Evolutionary conservation across 2,329 filamentous ascomycete species (phyloP).

Genomic region (Sordariomycetes sp.): DNA sequence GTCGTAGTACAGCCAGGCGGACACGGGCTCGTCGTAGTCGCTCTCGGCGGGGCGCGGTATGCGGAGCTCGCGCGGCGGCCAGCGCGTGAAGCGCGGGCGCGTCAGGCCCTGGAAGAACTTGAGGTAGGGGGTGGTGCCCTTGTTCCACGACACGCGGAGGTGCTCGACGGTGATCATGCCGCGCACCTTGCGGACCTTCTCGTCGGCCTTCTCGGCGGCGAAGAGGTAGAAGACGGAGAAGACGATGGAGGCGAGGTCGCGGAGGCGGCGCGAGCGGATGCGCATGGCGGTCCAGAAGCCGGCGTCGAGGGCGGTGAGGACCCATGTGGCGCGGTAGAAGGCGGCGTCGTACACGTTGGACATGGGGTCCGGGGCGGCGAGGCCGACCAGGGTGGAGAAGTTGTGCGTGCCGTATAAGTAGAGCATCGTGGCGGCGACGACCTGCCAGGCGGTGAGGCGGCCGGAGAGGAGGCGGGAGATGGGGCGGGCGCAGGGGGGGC

Average conservation of each 20-base stretch:
- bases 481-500: slow-evolving; percentile 63
- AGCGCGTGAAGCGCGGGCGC: slow-evolving; percentile 69
- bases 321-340: slow-evolving; percentile 95
- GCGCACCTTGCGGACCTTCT: slow-evolving; percentile 88
- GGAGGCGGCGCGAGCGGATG: slow-evolving; percentile 65
- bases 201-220: slow-evolving; percentile 86
- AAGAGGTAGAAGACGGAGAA: slow-evolving; percentile 89
- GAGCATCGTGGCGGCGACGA: slow-evolving; percentile 74
- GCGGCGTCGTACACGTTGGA: slow-evolving; percentile 86
- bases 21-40: slow-evolving; percentile 72
- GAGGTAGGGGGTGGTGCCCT: slow-evolving; percentile 80
- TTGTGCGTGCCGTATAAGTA: slow-evolving; percentile 89
- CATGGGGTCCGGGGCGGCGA: slow-evolving; percentile 87
- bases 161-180: slow-evolving; percentile 84
- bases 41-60: slow-evolving; percentile 74
- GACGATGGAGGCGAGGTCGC: slow-evolving; percentile 71
- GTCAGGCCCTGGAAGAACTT: slow-evolving; percentile 60
- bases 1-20: slow-evolving; percentile 90
- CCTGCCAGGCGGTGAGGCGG: slow-evolving; percentile 80
- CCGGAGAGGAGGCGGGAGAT: slow-evolving; percentile 62
- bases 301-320: slow-evolving; percentile 86
- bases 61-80: slow-evolving; percentile 70
- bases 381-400: slow-evolving; percentile 81
- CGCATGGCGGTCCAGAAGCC: slow-evolving; percentile 99
- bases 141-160: slow-evolving; percentile 89